Percentiles rank a stretch among this genome's conserved stretches.
Conservation (phyloP, 139 green algal species). For the Asterochloris sp. region DNA sequence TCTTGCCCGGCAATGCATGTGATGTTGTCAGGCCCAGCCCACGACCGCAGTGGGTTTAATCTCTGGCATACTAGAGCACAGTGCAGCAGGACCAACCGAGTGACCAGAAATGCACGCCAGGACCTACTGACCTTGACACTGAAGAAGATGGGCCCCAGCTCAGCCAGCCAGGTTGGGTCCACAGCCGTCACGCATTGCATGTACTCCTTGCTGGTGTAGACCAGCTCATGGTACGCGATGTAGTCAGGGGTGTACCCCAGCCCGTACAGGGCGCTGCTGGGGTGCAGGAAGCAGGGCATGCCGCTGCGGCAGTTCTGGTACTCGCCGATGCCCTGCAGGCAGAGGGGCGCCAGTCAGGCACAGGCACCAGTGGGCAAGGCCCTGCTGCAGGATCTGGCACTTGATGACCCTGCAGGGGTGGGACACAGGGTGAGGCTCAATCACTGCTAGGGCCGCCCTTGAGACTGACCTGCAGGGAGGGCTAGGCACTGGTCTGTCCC, state of each 20-base stretch:
- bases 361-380: neutral
- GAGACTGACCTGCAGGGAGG: too few relatives aligned
- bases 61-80: neutral
- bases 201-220: constrained; percentile 94
- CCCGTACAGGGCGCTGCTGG: constrained; percentile 87
- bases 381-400: too few relatives aligned
- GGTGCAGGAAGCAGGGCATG: constrained; percentile 89
- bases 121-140: constrained; percentile 73
- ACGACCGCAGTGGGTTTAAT: neutral
- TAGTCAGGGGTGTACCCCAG: constrained; percentile 97
- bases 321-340: constrained; percentile 74
- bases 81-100: too few relatives aligned
- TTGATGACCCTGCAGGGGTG: too few relatives aligned
- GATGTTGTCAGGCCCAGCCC: neutral
- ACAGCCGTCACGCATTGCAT: constrained; percentile 94
- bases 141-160: constrained; percentile 99
- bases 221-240: constrained; percentile 96
- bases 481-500: too few relatives aligned
- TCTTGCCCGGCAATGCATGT: neutral
- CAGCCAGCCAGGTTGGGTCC: constrained; percentile 96
- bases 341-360: neutral
- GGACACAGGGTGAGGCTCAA: too few relatives aligned
- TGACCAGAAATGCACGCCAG: neutral
- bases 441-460: too few relatives aligned
- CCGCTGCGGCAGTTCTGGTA: constrained; percentile 86